Evolutionary conservation across 345 rosid species (phyloP), one percentile per base, ranked within the genome.

Genomic region (Excoecaria cochinchinensis): DNA sequence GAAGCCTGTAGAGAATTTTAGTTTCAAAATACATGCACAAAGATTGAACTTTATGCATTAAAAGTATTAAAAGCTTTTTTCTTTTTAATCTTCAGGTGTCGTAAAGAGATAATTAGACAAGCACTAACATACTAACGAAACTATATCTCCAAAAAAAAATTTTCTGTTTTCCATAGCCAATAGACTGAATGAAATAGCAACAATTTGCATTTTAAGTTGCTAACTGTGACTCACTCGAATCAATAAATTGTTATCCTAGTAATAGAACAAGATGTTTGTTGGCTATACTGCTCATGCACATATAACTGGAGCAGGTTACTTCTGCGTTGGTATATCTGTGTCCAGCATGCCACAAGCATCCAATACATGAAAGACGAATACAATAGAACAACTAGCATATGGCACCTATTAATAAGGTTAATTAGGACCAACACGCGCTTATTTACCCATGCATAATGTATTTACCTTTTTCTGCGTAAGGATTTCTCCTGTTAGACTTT

Each of bases 381-480:
- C 3, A 61, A 61, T 4, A 22, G n/a, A 61, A 39, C 48, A 16
- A 40, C 24, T 40, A 39, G 7, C 12, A 38, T 16, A 63, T 3
- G 16, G 12, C 12, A 16, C n/a, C 36, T 5, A 24, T 12, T 8
- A 8, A 58, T 22, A 58, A 21, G 62, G 62, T 22, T 12, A 22
- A 22, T 22, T 22, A 19, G 21, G 60, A 1, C 21, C n/a, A 3
- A 56, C 38, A 59, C 1, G 4, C 1, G 5, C n/a, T 31, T 58
- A 51, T 56, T 74, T 75, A 2, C 24, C 61, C 4, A 68, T 56
- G 72, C 61, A 80, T 25, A 58, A 58, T 52, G 50, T 75, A 70
- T 38, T 70, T 73, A 94, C 99, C 98, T 89, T 93, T 82, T 91
- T 95, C 82, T 88, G 98, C 9, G 97, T 90, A 78, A 95, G 92